Percentiles rank a stretch among this genome's conserved stretches.
phyloP scores from a whole-genome alignment of 805 yeast genomes.

The Candida nanaspora region DNA sequence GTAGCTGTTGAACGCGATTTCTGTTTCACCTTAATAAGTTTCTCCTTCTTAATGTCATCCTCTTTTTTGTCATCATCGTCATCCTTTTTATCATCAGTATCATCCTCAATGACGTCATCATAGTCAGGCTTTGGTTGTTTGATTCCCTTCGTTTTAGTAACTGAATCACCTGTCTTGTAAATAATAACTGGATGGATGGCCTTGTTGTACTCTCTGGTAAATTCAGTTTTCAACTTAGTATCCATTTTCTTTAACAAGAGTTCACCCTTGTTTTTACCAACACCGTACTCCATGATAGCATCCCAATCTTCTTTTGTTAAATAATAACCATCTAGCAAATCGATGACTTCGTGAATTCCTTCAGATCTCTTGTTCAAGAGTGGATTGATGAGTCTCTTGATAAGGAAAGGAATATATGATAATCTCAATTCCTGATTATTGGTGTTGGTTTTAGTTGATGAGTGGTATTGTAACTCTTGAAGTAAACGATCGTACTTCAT shows the following conservation, averaged over 20 bases:
- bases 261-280: conserved; percentile 47
- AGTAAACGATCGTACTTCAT: conserved; percentile 71
- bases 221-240: conserved; percentile 73
- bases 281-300: conserved; percentile 70
- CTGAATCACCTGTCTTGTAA: conserved; percentile 62
- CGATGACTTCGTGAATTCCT: conserved; percentile 60
- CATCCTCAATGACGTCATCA: conserved; percentile 67
- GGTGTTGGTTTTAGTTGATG: conserved; percentile 73
- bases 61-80: conserved; percentile 35
- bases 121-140: conserved; percentile 42
- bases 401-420: conserved; percentile 64
- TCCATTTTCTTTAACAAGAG: conserved; percentile 53
- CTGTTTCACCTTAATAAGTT: conserved; percentile 46
- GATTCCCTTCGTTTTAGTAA: conserved; percentile 28
- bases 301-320: conserved; percentile 93
- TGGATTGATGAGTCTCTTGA: conserved; percentile 51
- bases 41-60: conserved; percentile 52
- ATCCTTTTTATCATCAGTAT: conserved; percentile 34
- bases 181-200: conserved; percentile 79
- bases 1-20: conserved; percentile 8
- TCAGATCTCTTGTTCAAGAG: conserved; percentile 46
- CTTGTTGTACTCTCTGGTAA: conserved; percentile 79
- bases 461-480: conserved; percentile 85
- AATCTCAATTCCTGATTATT: conserved; percentile 68
- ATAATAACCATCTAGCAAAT: conserved; percentile 77